Percentiles rank a stretch among this genome's conserved stretches.
Evolutionary conservation across 176 grass and related monocot genomes (phyloP).

Genomic region (Canna indica): DNA sequence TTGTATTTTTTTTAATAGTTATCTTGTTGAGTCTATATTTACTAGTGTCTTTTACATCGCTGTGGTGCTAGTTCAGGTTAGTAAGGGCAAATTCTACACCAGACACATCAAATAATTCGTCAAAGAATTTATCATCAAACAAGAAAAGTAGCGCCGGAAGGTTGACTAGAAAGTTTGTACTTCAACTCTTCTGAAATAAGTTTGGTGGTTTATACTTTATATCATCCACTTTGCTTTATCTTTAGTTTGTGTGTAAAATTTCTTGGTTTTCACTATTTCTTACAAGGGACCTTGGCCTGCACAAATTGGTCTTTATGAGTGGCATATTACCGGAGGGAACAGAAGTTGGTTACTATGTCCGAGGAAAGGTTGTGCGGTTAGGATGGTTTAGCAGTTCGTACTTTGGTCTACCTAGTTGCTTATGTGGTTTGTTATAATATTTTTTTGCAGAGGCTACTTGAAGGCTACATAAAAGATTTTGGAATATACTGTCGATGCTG

Average conservation of each 20-base stretch:
- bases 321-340: conserved; percentile 54
- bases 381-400: neutral
- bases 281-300: conserved; percentile 48
- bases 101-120: conserved; percentile 26
- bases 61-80: conserved; percentile 30
- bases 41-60: neutral
- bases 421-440: conserved; percentile 6
- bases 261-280: conserved; percentile 18
- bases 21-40: neutral
- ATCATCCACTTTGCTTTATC: neutral
- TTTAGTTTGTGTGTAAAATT: conserved; percentile 16
- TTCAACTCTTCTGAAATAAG: neutral
- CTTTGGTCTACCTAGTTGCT: neutral
- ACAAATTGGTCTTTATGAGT: conserved; percentile 77
- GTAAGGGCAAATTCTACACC: conserved; percentile 1
- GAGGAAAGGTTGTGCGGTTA: conserved; percentile 52
- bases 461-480: conserved; percentile 85
- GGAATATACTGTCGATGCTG: conserved; percentile 95
- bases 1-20: neutral
- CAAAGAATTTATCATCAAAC: conserved; percentile 34
- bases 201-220: neutral
- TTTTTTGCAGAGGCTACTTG: conserved; percentile 65
- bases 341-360: conserved; percentile 71
- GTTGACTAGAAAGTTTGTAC: conserved; percentile 58
- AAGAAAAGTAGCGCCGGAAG: conserved; percentile 32